phyloP scores from a whole-genome alignment of 768 basidiomycete species.

The Amanita polypyramis region DNA sequence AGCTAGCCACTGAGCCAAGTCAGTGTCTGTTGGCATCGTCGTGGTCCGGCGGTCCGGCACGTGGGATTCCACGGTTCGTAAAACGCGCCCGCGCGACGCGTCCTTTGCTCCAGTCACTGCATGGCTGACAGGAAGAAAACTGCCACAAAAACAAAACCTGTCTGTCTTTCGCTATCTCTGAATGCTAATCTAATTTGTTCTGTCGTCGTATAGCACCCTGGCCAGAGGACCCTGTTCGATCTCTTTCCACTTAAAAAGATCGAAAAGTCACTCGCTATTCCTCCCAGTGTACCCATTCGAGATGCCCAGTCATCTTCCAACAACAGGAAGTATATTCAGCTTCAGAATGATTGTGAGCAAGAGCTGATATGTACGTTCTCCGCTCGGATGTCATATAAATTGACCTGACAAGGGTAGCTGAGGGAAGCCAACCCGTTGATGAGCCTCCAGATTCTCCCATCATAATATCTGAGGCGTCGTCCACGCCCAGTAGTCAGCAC shows the following conservation, averaged over 20 bases:
- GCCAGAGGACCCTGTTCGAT: conserved; percentile 33
- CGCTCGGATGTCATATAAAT: not conserved
- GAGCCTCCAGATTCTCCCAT: conserved; percentile 3
- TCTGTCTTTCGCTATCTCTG: conserved; percentile 12
- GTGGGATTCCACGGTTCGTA: not conserved
- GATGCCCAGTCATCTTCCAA: not conserved
- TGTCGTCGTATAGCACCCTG: conserved; percentile 10
- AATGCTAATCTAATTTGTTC: conserved; percentile 4
- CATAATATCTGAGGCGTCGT: not conserved
- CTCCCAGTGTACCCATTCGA: not conserved
- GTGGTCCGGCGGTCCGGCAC: not conserved
- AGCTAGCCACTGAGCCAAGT: conserved; percentile 19
- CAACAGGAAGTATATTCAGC: not conserved
- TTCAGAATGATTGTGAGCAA: not conserved
- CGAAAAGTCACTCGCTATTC: not conserved
- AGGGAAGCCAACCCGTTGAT: not conserved
- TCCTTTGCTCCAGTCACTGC: not conserved
- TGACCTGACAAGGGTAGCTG: not conserved
- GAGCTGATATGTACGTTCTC: not conserved
- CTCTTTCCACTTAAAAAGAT: conserved; percentile 19
- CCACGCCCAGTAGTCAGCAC: not conserved
- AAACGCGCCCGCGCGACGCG: not conserved
- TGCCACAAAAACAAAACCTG: conserved; percentile 17
- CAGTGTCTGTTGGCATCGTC: not conserved
- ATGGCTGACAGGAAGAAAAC: conserved; percentile 19